Evolutionary conservation across 495 filamentous ascomycete species (phyloP).

Genomic region (Penicillium canescens): DNA sequence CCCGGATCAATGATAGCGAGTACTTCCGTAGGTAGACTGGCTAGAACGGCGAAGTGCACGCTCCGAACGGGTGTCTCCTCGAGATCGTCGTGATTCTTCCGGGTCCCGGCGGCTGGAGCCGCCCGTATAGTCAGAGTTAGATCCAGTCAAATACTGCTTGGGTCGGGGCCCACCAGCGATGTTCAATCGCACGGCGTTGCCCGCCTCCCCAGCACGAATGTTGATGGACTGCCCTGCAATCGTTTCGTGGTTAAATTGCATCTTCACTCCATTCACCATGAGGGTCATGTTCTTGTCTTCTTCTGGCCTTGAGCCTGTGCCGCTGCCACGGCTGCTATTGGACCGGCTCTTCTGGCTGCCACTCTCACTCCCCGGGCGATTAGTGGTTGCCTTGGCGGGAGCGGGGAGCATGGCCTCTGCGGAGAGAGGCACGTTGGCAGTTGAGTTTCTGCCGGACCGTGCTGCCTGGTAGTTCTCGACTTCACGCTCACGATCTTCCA

Average conservation of each 20-base stretch:
- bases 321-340: slow-evolving; percentile 46
- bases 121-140: slow-evolving; percentile 35
- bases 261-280: slow-evolving; percentile 43
- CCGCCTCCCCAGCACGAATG: slow-evolving; percentile 40
- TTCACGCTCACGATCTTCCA: slow-evolving; percentile 29
- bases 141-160: slow-evolving; percentile 36
- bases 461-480: slow-evolving; percentile 44
- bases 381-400: slow-evolving; percentile 21
- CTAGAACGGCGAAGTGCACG: slow-evolving; percentile 39
- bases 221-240: slow-evolving; percentile 43
- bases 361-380: slow-evolving; percentile 39
- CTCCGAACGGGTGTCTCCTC: slow-evolving; percentile 41
- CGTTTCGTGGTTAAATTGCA: slow-evolving; percentile 39
- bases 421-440: slow-evolving; percentile 32
- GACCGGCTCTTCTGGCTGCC: slow-evolving; percentile 49
- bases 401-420: slow-evolving; percentile 32
- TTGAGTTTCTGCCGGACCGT: slow-evolving; percentile 23
- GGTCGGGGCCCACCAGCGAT: slow-evolving; percentile 36
- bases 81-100: slow-evolving; percentile 30
- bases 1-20: slow-evolving; percentile 15
- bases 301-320: slow-evolving; percentile 31
- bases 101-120: slow-evolving; percentile 28
- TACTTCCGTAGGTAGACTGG: slow-evolving; percentile 37
- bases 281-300: slow-evolving; percentile 46
- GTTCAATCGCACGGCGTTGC: slow-evolving; percentile 36